phyloP scores from a whole-genome alignment of 495 filamentous ascomycete genomes.

The Penicillium lagena region DNA sequence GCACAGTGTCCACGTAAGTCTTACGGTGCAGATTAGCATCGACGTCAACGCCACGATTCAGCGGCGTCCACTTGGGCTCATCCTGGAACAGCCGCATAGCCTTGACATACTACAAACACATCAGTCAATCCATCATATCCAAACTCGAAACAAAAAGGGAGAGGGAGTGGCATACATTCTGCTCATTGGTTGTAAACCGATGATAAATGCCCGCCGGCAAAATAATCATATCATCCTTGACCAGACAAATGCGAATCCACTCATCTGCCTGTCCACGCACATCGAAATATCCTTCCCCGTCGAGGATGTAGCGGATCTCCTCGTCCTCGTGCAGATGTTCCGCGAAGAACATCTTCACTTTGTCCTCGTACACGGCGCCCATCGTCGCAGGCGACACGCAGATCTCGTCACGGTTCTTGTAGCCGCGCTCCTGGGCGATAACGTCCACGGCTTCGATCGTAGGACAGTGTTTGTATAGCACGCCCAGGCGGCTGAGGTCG shows the following conservation, averaged over 20 bases:
- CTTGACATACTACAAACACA: conserved; percentile 68
- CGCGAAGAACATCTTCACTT: conserved; percentile 86
- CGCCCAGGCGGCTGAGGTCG: conserved; percentile 67
- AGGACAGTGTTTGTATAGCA: conserved; percentile 67
- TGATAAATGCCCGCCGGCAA: conserved; percentile 96
- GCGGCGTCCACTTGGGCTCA: conserved; percentile 95
- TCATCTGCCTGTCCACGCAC: conserved; percentile 64
- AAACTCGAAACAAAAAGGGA: neutral
- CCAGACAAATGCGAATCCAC: conserved; percentile 81
- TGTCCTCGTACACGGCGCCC: conserved; percentile 75
- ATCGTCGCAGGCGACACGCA: conserved; percentile 81
- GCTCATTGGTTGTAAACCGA: conserved; percentile 87
- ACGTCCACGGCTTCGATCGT: conserved; percentile 58
- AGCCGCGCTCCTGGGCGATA: conserved; percentile 68
- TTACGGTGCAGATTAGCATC: conserved; percentile 72
- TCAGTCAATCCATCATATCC: conserved; percentile 7
- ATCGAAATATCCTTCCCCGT: conserved; percentile 89
- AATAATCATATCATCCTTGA: conserved; percentile 71
- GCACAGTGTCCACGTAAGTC: conserved; percentile 56
- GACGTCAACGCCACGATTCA: conserved; percentile 75
- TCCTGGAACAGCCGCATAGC: conserved; percentile 98
- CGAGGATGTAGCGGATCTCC: conserved; percentile 95
- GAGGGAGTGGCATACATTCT: conserved; percentile 60
- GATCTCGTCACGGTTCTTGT: conserved; percentile 94
- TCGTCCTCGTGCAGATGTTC: conserved; percentile 98